phyloP scores from a whole-genome alignment of 306 rosid species.

The Vicia faba region DNA sequence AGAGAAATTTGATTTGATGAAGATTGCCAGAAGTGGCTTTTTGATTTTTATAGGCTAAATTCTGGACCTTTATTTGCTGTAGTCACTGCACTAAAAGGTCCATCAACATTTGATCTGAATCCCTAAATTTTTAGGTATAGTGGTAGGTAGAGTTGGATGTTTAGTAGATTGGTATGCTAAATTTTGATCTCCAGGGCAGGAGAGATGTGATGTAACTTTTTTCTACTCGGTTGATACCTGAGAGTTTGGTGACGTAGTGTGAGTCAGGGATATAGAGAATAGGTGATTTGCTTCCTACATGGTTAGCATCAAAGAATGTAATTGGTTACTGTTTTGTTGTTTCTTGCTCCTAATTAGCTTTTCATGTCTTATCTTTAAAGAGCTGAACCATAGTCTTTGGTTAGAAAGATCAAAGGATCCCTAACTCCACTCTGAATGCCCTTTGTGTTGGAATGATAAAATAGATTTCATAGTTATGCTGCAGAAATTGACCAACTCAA shows the following conservation, averaged over 20 bases:
- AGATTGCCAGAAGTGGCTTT: background rate
- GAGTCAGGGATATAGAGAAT: background rate
- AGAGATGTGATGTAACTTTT: background rate
- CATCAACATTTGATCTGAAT: too few relatives aligned
- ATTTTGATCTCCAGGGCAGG: background rate
- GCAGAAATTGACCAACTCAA: too few relatives aligned
- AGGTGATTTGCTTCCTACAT: constrained; percentile 6
- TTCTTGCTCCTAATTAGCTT: background rate
- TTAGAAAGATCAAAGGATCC: too few relatives aligned
- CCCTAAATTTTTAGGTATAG: background rate
- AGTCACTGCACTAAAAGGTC: too few relatives aligned
- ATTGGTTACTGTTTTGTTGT: constrained; percentile 10
- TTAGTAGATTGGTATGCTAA: constrained; percentile 13
- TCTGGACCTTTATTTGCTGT: too few relatives aligned
- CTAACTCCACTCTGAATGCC: too few relatives aligned
- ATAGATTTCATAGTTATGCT: too few relatives aligned
- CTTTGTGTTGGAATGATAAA: too few relatives aligned
- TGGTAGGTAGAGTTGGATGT: constrained; percentile 22
- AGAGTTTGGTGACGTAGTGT: background rate
- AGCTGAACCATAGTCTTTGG: background rate
- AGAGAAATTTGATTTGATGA: background rate
- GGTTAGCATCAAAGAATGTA: background rate
- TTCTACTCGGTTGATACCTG: background rate
- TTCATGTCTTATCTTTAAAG: background rate
- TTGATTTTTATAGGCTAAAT: background rate